These are phyloP conservation scores for Phaffomyces thermotolerans DNA, from an alignment of 805 yeast species.

Conservation along the genomic window DNA sequence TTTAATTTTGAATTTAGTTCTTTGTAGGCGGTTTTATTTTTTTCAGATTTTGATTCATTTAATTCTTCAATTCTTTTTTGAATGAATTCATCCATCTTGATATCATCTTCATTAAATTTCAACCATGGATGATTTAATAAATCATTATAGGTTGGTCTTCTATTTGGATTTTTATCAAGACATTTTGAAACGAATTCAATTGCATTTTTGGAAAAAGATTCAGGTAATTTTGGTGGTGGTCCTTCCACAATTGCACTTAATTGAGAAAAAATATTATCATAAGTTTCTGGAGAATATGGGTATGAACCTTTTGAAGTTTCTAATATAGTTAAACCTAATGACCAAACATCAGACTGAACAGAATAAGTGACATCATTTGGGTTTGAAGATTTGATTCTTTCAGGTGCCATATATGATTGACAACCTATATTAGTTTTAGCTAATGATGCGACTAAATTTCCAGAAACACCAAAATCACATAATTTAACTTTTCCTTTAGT, in stretches of 20 bases:
- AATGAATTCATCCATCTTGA: conserved; percentile 31
- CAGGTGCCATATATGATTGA: conserved; percentile 98
- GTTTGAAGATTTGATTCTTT: conserved; percentile 68
- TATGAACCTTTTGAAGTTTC: conserved; percentile 88
- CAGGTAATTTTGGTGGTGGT: conserved; percentile 75
- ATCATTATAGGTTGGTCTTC: conserved; percentile 74
- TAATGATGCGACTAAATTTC: conserved; percentile 87
- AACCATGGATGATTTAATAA: conserved; percentile 85
- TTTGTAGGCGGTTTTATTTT: conserved; percentile 17
- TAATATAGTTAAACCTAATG: conserved; percentile 75
- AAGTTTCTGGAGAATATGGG: conserved; percentile 96
- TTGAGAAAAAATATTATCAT: conserved; percentile 84
- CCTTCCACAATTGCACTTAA: conserved; percentile 96
- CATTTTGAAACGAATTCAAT: conserved; percentile 72
- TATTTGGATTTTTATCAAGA: conserved; percentile 70
- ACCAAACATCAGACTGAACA: conserved; percentile 95
- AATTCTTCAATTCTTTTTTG: conserved; percentile 24
- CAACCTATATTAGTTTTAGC: conserved; percentile 97
- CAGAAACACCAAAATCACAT: conserved; percentile 95
- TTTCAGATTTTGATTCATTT: conserved; percentile 14
- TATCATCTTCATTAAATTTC: conserved; percentile 31
- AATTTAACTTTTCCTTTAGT: conserved; percentile 81
- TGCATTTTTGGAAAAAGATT: conserved; percentile 65
- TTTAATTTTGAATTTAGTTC: conserved; percentile 21
- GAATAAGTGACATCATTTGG: conserved; percentile 80